Conservation (phyloP, 371 early-diverging fungal species). For the Lichtheimia corymbifera region DNA sequence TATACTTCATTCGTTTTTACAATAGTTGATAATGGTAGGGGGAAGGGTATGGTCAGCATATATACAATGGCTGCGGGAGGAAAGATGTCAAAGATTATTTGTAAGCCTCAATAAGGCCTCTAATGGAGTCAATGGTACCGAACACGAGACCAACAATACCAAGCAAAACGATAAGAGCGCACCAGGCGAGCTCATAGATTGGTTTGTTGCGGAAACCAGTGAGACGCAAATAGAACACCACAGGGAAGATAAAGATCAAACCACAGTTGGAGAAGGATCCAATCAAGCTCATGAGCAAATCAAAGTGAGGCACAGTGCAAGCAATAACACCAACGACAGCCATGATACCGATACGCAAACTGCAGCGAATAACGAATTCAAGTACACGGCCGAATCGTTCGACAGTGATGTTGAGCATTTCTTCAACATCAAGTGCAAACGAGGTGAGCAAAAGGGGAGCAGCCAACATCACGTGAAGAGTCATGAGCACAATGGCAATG, state of each 20-base stretch:
- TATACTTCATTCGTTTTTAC: too few species aligned
- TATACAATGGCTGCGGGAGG: too few species aligned
- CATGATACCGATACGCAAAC: conserved; percentile 57
- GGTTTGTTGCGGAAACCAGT: conserved; percentile 66
- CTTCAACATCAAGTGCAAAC: conserved; percentile 72
- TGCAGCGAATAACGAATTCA: conserved; percentile 58
- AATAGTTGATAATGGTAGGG: too few species aligned
- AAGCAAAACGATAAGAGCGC: conserved; percentile 54
- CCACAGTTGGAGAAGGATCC: conserved; percentile 81
- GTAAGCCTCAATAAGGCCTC: conserved; percentile 45
- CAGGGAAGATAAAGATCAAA: conserved; percentile 83
- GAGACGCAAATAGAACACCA: conserved; percentile 73
- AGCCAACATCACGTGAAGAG: conserved; percentile 77
- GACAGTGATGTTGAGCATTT: conserved; percentile 56
- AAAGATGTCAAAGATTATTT: conserved; percentile 17
- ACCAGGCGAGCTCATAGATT: conserved; percentile 56
- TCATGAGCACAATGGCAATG: conserved; percentile 72
- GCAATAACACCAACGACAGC: conserved; percentile 60
- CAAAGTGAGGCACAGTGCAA: conserved; percentile 76
- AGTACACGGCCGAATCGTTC: conserved; percentile 43
- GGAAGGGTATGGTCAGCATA: too few species aligned
- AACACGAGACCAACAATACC: conserved; percentile 73
- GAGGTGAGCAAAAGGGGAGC: conserved; percentile 81
- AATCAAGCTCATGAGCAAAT: conserved; percentile 76
- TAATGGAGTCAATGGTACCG: conserved; percentile 73